Evolutionary conservation across 2,329 filamentous ascomycete species (phyloP), one percentile per base, ranked within the genome.

Genomic region (Monosporascus sp.): DNA sequence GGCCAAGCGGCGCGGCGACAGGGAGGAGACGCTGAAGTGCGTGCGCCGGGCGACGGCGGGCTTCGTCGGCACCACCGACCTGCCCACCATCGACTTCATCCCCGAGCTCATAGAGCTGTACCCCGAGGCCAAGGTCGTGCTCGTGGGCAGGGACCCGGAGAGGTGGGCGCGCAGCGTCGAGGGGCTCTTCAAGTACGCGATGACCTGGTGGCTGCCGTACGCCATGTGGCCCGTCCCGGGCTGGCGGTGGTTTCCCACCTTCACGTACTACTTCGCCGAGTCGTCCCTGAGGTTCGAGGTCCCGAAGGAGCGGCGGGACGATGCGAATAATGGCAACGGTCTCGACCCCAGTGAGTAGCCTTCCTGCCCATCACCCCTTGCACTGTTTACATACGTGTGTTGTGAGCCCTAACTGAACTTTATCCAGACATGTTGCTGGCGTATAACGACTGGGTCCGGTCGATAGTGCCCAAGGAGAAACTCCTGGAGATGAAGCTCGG

Each of bases 41-140:
- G 63, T 75, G 7, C 64, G 64, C 52, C 60, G 69, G 41, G 61
- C 66, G n/a, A 64, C 68, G 5, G 65, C 68, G 22, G 76, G 76
- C 22, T 79, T 73, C 57, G 74, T 70, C 2, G 75, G 70, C 20
- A 67, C 71, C 40, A 73, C 74, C 37, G 77, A 80, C 58, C 57
- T 68, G 8, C 76, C 77, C 1, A 68, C 66, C 7, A 66, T 64
- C 19, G 65, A 70, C 49, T 70, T 78, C 35, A 61, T 76, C 5
- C 66, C 70, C 9, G 75, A 79, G 56, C 61, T 79, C 43, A 57
- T 78, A 50, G 68, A 74, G 51, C 58, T 78, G 16, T 79, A 78
- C 54, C 77, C 77, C 0, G 68, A 78, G 26, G 76, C 75, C 11
- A 71, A 72, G 50, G 74, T 79, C 7, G 70, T 80, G 19, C 22